Evolutionary conservation across 129 eudicot genomes (phyloP), one percentile per base, ranked within the genome.

Genomic region (Flaveria sonorensis): DNA sequence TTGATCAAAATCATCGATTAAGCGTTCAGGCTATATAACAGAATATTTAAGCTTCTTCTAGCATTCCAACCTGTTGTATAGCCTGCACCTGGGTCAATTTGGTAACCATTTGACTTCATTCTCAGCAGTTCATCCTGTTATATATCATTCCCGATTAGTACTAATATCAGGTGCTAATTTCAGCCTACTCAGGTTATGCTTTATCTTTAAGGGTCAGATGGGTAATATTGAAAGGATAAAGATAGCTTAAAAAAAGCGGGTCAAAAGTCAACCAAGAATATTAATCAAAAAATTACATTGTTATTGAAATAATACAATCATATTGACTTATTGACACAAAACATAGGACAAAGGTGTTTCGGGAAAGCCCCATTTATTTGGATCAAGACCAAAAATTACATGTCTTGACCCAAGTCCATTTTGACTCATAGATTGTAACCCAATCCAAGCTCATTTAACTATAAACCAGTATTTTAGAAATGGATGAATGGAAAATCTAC

Each of bases 11-110:
- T 88, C 83, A 77, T 87, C 92, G 71, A 90, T 96, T 40, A 83
- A 61, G 76, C 56, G 40, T 89, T 93, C 48, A 93, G 93, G 78
- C 98, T 93, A 72, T 83, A 88, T 70, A 88, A 91, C 56, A 90
- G 83, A 71, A 90, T 87, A 77, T 91, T 91, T 75, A 93, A 84
- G 79, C 98, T 93, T 86, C 97, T 87, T 12, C 96, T 88, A 69
- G 98, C 97, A 79, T 83, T 90, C 98, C 98, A 93, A 70, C 90
- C 90, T 5, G 85, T 85, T 64, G 90, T 78, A 82, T 88, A 85
- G 74, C 83, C 89, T 57, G 88, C 89, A 70, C 47, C 83, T 42
- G 85, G 83, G 28, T 85, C 88, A 15, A 62, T 62, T 68, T 83
- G 89, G 72, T 76, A 84, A 16, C 80, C 85, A 47, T 87, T 82